A percentile compares a stretch with the other conserved stretches of the same genome.
Conservation (phyloP, 345 rosid species). For the Streptanthus diversifolius region DNA sequence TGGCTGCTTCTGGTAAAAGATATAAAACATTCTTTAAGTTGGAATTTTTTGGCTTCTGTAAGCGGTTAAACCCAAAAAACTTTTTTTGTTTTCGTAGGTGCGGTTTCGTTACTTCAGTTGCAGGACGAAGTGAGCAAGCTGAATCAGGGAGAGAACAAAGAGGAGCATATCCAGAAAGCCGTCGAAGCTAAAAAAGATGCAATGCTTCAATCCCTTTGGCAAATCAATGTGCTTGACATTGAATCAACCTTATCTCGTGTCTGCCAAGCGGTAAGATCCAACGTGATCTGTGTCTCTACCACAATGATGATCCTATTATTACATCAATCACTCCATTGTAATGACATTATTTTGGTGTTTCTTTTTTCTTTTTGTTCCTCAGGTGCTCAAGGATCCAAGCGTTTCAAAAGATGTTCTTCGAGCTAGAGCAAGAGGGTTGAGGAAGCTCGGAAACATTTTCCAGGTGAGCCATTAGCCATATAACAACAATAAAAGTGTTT, state of each 20-base stretch:
- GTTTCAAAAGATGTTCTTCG: slow-evolving; percentile 61
- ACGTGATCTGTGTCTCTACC: not conserved
- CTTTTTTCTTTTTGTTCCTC: not conserved
- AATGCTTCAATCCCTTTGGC: slow-evolving; percentile 93
- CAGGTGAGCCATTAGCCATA: slow-evolving; percentile 51
- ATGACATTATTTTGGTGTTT: not conserved
- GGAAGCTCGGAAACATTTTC: slow-evolving; percentile 81
- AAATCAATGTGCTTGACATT: slow-evolving; percentile 87
- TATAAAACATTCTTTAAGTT: not conserved
- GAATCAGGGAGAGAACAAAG: slow-evolving; percentile 59
- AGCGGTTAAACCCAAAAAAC: not conserved
- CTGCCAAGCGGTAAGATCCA: slow-evolving; percentile 64
- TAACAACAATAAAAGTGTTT: not conserved
- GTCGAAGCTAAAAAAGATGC: slow-evolving; percentile 71
- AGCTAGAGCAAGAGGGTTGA: slow-evolving; percentile 65
- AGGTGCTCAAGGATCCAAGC: slow-evolving; percentile 88
- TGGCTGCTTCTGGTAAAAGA: slow-evolving; percentile 85
- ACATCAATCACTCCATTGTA: not conserved
- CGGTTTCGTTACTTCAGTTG: slow-evolving; percentile 71
- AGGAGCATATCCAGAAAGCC: slow-evolving; percentile 63
- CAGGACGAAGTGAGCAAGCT: slow-evolving; percentile 78
- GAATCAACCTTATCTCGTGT: slow-evolving; percentile 83
- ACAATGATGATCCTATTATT: not conserved
- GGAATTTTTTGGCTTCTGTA: not conserved
- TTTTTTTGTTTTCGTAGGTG: slow-evolving; percentile 47